phyloP scores from a whole-genome alignment of 1,284 basidiomycete species.

The Sphaerobolus stellatus region DNA sequence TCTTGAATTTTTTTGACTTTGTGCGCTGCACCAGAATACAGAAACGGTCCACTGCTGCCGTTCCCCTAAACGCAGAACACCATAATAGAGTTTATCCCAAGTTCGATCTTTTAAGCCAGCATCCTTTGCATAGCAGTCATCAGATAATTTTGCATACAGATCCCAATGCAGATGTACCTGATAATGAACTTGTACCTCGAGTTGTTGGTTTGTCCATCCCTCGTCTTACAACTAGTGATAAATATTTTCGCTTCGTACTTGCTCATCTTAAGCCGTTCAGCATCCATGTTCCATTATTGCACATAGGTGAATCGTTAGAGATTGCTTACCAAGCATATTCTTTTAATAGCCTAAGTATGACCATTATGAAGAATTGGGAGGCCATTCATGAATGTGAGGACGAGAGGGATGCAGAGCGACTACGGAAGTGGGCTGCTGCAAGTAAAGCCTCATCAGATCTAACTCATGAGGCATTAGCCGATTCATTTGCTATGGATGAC shows the following conservation, averaged over 20 bases:
- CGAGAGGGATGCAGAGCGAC: constrained; percentile 14
- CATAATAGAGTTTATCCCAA: no score
- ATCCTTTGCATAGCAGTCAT: neutral
- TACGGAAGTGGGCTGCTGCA: neutral
- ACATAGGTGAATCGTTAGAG: neutral
- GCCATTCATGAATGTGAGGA: constrained; percentile 16
- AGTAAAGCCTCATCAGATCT: neutral
- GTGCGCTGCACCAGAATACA: no score
- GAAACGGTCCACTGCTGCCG: no score
- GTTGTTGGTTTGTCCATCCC: neutral
- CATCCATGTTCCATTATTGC: neutral
- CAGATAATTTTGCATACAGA: neutral
- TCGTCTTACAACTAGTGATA: neutral
- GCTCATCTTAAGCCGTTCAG: neutral
- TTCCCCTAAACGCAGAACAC: no score
- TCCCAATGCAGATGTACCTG: neutral
- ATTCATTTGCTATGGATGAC: neutral
- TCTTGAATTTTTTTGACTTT: neutral
- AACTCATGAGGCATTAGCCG: neutral
- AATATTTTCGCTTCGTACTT: neutral
- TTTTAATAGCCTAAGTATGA: neutral
- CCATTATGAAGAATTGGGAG: constrained; percentile 15
- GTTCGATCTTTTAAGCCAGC: neutral
- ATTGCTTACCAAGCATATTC: neutral
- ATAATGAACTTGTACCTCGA: neutral